Base-by-base conservation (phyloP, 169 alveolate species). In the Ichthyophthirius multifiliis region DNA sequence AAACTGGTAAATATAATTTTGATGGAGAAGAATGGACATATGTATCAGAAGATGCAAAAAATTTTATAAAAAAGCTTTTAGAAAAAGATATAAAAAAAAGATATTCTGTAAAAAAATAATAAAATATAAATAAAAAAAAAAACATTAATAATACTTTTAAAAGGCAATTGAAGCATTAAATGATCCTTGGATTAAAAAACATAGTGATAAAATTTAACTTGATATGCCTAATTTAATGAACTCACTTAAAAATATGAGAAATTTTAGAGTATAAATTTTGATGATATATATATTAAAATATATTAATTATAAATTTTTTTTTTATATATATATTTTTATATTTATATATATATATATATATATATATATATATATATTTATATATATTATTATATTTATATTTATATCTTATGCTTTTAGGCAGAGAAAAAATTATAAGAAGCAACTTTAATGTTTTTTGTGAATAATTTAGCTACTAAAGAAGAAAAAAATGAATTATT, bases 161-260 rank as follows among this genome's bases (percentile, higher is more conserved):
- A 5, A 94, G 88, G 99, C 99, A 5, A 89, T 88, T 63, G 96
- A 95, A 76, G 98, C 99, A 2, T 87, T 97, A 73, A 85, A 88
- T 35, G 98, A 97, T 76, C 93, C 93, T 15, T 97, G 99, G 99
- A 92, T 97, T 43, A 84, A 78, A 44, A 93, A 89, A 55, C 87
- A 86, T 78, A 86, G 90, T 9, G 87, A 87, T 91, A 85, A 81
- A 48, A 83, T 63, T 81, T 92, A 77, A 16, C 75, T 76, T 93
- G 86, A 80, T 88, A 82, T 79, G 78, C 95, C 78, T 23, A 88
- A 91, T 27, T 86, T 94, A 37, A 85, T 82, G 1, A 93, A 90
- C 27, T 96, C 96, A 15, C 83, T 94, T 7, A 83, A 91, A 18
- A 95, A 93, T 84, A 90, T 95, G 96, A 79, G 92, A 47, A 92